Percentiles rank a stretch among this genome's conserved stretches.
Evolutionary conservation across 2,329 filamentous ascomycete genomes (phyloP).

Genomic region (Xenoacremonium recifei): DNA sequence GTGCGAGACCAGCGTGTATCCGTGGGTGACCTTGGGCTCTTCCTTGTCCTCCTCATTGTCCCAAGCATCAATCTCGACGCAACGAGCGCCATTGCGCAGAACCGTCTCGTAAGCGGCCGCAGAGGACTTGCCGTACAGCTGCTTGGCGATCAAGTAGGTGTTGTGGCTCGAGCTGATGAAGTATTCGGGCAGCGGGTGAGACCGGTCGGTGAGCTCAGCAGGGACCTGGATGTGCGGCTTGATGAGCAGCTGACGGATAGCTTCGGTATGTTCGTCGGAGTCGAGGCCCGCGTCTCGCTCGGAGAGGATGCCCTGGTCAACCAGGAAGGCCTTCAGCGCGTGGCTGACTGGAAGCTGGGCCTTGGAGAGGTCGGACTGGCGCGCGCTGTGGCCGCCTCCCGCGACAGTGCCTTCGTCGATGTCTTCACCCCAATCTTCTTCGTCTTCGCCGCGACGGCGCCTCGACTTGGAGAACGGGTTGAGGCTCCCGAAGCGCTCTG

Average conservation of each 20-base stretch:
- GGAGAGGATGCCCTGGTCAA: constrained; percentile 49
- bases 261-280: constrained; percentile 36
- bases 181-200: constrained; percentile 64
- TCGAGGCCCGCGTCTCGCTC: constrained; percentile 47
- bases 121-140: constrained; percentile 63
- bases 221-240: constrained; percentile 59
- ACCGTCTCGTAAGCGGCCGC: constrained; percentile 63
- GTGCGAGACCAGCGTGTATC: constrained; percentile 65
- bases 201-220: constrained; percentile 51
- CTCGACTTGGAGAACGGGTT: constrained; percentile 30
- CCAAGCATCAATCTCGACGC: constrained; percentile 75
- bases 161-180: constrained; percentile 74
- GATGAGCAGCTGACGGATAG: constrained; percentile 51
- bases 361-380: constrained; percentile 41
- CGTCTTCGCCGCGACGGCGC: constrained; percentile 20
- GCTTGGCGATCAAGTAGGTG: constrained; percentile 69
- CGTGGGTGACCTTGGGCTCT: constrained; percentile 70
- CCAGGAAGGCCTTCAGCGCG: constrained; percentile 55
- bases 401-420: constrained; percentile 45
- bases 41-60: constrained; percentile 58
- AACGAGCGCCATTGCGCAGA: constrained; percentile 61
- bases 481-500: constrained; percentile 26
- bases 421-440: constrained; percentile 34
- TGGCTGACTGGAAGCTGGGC: constrained; percentile 57
- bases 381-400: constrained; percentile 57